These are phyloP conservation scores for Penicillium nucicola DNA, from an alignment of 495 filamentous ascomycete species.

Conservation along the genomic window DNA sequence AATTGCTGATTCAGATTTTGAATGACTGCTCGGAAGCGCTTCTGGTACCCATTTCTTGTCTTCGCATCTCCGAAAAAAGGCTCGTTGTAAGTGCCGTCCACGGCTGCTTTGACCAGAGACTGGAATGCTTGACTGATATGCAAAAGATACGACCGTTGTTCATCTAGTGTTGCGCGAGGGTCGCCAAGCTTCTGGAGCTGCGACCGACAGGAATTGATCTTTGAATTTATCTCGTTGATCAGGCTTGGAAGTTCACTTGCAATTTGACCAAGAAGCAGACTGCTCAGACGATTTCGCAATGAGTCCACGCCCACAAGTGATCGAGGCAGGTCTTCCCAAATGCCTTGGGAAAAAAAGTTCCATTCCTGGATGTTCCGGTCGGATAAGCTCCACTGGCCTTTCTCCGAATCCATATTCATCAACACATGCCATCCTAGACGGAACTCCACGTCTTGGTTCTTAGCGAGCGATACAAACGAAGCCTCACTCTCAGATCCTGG, in stretches of 20 bases:
- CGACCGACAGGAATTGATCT: conserved; percentile 25
- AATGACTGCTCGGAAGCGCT: conserved; percentile 58
- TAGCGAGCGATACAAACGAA: conserved; percentile 37
- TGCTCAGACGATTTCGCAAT: conserved; percentile 52
- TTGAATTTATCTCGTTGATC: conserved; percentile 52
- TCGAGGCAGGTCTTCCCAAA: conserved; percentile 41
- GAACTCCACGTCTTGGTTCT: conserved; percentile 45
- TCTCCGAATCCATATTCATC: conserved; percentile 44
- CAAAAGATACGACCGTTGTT: conserved; percentile 54
- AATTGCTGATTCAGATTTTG: conserved; percentile 57
- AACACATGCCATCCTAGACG: conserved; percentile 50
- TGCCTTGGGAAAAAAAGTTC: conserved; percentile 43
- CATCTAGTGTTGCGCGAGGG: conserved; percentile 38
- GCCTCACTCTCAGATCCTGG: conserved; percentile 35
- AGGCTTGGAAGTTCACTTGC: conserved; percentile 54
- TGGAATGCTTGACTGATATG: conserved; percentile 51
- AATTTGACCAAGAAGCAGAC: conserved; percentile 56
- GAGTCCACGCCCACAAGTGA: conserved; percentile 44
- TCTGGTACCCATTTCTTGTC: conserved; percentile 35
- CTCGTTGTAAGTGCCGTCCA: conserved; percentile 55
- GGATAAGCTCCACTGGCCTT: conserved; percentile 21
- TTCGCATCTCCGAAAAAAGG: conserved; percentile 51
- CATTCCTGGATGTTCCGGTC: conserved; percentile 35
- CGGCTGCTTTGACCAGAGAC: conserved; percentile 44
- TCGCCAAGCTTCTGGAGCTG: conserved; percentile 47